Base-by-base conservation (phyloP, 2,329 filamentous ascomycete genomes). In the Arthroderma sp. region DNA sequence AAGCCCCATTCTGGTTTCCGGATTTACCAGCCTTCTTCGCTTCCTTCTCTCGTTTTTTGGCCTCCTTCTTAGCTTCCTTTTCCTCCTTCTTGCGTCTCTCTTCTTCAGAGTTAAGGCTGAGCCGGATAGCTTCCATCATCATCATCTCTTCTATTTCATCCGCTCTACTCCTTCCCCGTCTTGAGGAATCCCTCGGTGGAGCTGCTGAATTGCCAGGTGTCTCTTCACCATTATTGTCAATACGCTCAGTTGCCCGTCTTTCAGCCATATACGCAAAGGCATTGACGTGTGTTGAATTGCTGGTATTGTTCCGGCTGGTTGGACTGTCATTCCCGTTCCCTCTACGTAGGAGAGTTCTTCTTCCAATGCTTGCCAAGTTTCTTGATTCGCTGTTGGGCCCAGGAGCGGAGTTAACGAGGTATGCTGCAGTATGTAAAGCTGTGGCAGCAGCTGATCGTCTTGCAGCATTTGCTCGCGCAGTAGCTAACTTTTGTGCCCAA, bases 141-240 rank as follows among this genome's bases (percentile, higher is more conserved):
- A 98, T 98, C 77, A 98, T 87, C 53, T 95, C 91, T 69, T 98
- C 93, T 0, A 97, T 79, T 64, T 97, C 91, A 21, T 94, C 88
- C 67, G 94, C 82, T 31, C 88, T 79, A 57, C 72, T 80, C 51
- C 51, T 37, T 19, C n/a, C 47, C 60, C 82, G 75, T 59, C 84
- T 74, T 37, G 79, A 80, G 63, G 77, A 79, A 6, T 79, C 70
- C n/a, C 74, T 72, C 15, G 74, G 67, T 4, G 74, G 71, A 5
- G 74, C 70, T 37, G 72, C 68, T 23, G 72, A 57, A 62, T 67
- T 69, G 1, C 64, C 64, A 7, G 66, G 55, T 6, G 63, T 65
- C 51, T 73, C 70, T 61, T 70, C 70, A 1, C 33, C 33, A 37
- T 56, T 54, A 37, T 58, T 53, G 7, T n/a, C 54, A 8, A 66